Evolutionary conservation across 2,329 filamentous ascomycete species (phyloP), one percentile per base, ranked within the genome.

Genomic region (Pyrenochaeta sp.): DNA sequence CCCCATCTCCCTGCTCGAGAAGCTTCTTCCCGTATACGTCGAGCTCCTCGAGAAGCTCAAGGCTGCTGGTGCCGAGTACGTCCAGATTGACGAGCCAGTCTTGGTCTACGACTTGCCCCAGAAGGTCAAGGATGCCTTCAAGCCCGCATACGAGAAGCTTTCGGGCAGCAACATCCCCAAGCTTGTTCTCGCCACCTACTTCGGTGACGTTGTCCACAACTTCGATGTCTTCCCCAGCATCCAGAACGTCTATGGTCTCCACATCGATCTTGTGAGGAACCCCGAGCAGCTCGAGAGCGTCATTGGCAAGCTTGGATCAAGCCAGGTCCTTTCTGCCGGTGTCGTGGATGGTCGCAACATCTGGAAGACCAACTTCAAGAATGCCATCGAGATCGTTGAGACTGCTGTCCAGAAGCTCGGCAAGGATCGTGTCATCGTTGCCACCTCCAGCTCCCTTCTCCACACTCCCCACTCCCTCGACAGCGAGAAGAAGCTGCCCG

Each of bases 351-450:
- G 94, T 68, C 91, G 94, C 70, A 99, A 99, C 85, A 97, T 99
- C 83, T 99, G 94, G 94, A 99, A 99, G 89, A 96, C 91, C 79
- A 96, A 97, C 87, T 88, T 96, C 81, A 89, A 96, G 85, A 85
- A 85, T 67, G 91, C 94, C 69, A 95, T 99, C 58, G 92, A 94
- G 81, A 84, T 80, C 56, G 88, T 94, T 51, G 90, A 97, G 85
- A 81, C 84, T 48, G 94, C 93, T 57, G 81, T 97, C 67, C 90
- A 96, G 81, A 90, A 96, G 81, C 85, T 99, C 55, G 93, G 94
- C 79, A 93, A 96, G 83, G 92, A 97, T 62, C 90, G 94, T 72
- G 93, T 99, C 74, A 89, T 99, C 62, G 90, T 96, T 63, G 89
- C 94, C 71, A 96, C 92, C 62, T 97, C 94, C 70, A 94, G 88